phyloP scores from a whole-genome alignment of 176 grass and related monocot species.

The Triticum aestivum region DNA sequence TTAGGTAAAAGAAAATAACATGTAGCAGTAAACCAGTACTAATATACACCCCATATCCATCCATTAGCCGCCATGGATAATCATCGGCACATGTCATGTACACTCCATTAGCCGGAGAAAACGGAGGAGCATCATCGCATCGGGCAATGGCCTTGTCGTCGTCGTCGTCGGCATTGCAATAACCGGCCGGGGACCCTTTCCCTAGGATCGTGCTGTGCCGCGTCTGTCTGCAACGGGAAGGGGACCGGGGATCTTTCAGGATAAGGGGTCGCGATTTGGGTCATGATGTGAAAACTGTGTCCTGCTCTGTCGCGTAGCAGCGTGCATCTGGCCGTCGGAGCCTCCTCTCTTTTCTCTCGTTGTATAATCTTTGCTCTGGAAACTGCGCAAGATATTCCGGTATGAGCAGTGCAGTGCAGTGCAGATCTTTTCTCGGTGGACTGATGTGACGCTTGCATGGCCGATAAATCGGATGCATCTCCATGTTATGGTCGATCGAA shows the following conservation, averaged over 20 bases:
- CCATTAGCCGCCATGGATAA: not conserved
- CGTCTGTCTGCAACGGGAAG: conserved; percentile 23
- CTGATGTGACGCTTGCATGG: conserved; percentile 22
- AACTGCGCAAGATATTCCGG: not conserved
- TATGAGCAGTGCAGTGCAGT: not conserved
- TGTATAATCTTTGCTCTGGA: not conserved
- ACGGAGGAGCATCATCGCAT: not conserved
- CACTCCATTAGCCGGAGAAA: not conserved
- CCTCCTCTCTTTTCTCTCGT: not conserved
- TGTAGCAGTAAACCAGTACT: not conserved
- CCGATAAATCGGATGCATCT: not conserved
- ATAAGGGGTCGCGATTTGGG: conserved; percentile 52
- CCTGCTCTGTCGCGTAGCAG: not conserved
- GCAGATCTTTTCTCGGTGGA: not conserved
- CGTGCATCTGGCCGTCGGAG: not conserved
- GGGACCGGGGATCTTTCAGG: conserved; percentile 48
- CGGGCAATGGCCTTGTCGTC: too few species aligned
- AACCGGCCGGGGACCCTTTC: conserved; percentile 5
- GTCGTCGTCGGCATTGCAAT: not conserved
- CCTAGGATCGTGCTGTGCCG: not conserved
- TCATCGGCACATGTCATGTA: not conserved
- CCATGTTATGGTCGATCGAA: not conserved
- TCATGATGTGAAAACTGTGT: conserved; percentile 38
- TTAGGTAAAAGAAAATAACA: not conserved
- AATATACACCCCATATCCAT: not conserved